Percentiles rank a stretch among this genome's conserved stretches.
phyloP scores from a whole-genome alignment of 2,329 filamentous ascomycete genomes.

The Fusarium sambucinum region DNA sequence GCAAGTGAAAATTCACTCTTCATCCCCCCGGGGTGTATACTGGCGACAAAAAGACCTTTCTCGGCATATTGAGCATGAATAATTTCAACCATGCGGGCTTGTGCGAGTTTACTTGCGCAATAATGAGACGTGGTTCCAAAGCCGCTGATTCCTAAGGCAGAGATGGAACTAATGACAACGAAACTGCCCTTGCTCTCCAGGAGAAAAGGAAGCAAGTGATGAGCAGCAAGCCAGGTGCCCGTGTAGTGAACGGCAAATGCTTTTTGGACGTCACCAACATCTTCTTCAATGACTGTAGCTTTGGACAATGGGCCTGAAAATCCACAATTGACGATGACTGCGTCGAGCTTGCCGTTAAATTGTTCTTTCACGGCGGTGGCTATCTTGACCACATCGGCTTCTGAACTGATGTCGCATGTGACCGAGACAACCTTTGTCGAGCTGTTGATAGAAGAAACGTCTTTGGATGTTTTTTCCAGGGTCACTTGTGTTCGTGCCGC shows the following conservation, averaged over 20 bases:
- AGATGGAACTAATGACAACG: slow-evolving; percentile 11
- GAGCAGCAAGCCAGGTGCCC: slow-evolving; percentile 18
- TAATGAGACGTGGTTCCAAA: slow-evolving; percentile 26
- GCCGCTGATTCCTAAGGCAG: neutral
- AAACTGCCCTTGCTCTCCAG: slow-evolving; percentile 7
- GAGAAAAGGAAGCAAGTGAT: slow-evolving; percentile 2
- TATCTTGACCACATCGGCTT: neutral
- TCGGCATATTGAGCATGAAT: slow-evolving; percentile 1
- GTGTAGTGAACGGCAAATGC: neutral
- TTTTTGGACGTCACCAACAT: slow-evolving; percentile 2
- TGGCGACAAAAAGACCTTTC: neutral
- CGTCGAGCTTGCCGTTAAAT: neutral
- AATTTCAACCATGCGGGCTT: slow-evolving; percentile 10
- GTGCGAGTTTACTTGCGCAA: slow-evolving; percentile 15
- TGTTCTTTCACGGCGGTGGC: neutral
- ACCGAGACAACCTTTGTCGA: neutral
- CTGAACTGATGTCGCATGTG: neutral
- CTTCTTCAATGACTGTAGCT: slow-evolving; percentile 10
- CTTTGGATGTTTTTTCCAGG: neutral
- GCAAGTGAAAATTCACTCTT: slow-evolving; percentile 11
- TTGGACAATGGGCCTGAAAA: slow-evolving; percentile 2
- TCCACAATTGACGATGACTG: slow-evolving; percentile 17
- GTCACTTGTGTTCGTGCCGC: slow-evolving; percentile 9
- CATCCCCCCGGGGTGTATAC: slow-evolving; percentile 11
- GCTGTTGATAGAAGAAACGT: neutral